Percentiles rank a stretch among this genome's conserved stretches.
Conservation (phyloP, 2,329 filamentous ascomycete species). For the Thelonectria discophora region DNA sequence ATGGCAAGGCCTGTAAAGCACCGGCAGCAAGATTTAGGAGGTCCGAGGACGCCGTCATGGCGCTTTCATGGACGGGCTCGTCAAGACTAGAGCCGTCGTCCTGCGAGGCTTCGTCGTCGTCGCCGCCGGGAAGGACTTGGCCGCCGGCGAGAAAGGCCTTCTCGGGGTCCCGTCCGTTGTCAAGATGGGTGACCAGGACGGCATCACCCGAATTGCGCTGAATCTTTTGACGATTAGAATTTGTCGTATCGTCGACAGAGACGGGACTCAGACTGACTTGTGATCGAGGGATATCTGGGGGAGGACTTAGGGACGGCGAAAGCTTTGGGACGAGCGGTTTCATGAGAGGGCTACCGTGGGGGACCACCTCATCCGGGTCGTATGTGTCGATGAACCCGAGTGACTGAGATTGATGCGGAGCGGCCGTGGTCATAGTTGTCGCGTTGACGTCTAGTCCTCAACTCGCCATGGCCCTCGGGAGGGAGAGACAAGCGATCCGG, state of each 20-base stretch:
- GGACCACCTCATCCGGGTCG: conserved; percentile 56
- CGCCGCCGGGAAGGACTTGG: conserved; percentile 59
- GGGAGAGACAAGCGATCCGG: conserved; percentile 25
- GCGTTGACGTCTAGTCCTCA: conserved; percentile 43
- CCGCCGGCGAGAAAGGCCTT: conserved; percentile 67
- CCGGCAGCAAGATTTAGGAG: conserved; percentile 47
- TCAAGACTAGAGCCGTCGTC: conserved; percentile 35
- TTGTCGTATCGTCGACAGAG: conserved; percentile 53
- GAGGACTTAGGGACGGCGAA: conserved; percentile 46
- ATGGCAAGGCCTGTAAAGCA: conserved; percentile 42
- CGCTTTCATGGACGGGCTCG: conserved; percentile 23
- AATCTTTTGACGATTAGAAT: conserved; percentile 63
- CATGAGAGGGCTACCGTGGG: conserved; percentile 53
- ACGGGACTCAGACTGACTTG: conserved; percentile 48
- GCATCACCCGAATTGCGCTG: conserved; percentile 69
- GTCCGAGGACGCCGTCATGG: conserved; percentile 33
- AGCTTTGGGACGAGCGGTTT: conserved; percentile 46
- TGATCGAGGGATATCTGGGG: conserved; percentile 48
- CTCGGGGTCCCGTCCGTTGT: conserved; percentile 69
- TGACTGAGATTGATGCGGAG: conserved; percentile 46
- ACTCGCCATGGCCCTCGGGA: conserved; percentile 47
- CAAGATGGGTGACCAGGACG: conserved; percentile 73
- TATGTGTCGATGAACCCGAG: conserved; percentile 48
- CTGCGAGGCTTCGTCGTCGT: conserved; percentile 44
- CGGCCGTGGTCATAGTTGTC: conserved; percentile 48